A percentile compares a stretch with the other conserved stretches of the same genome.
Evolutionary conservation across 2,329 filamentous ascomycete genomes (phyloP).

Genomic region (Blastomyces percursus): DNA sequence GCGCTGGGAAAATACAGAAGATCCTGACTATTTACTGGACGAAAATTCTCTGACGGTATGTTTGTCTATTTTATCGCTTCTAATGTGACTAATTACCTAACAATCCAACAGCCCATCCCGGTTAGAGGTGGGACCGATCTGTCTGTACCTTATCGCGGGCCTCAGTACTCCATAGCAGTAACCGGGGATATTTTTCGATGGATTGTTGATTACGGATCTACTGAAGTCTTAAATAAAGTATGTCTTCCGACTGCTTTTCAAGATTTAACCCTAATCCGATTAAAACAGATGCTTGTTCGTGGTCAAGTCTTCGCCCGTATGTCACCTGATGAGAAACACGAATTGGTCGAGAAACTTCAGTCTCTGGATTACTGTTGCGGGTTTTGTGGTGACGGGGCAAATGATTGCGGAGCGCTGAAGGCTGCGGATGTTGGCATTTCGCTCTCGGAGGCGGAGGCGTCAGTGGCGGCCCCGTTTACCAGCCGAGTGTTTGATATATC

Average conservation of each 20-base stretch:
- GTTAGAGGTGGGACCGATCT: conserved; percentile 61
- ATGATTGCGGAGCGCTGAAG: conserved; percentile 93
- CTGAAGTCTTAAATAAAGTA: conserved; percentile 63
- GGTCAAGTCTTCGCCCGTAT: conserved; percentile 95
- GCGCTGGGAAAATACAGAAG: conserved; percentile 91
- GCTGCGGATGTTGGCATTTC: conserved; percentile 97
- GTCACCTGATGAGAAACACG: conserved; percentile 98
- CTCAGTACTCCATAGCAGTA: conserved; percentile 80
- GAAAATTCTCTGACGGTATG: conserved; percentile 44
- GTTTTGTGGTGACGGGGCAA: conserved; percentile 95
- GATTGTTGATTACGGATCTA: conserved; percentile 81
- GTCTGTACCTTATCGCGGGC: conserved; percentile 74
- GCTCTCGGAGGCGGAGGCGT: conserved; percentile 91
- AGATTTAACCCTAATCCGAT: conserved; percentile 10
- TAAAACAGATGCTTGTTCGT: conserved; percentile 64
- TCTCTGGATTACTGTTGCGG: conserved; percentile 90
- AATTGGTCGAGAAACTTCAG: conserved; percentile 92
- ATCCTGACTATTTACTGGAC: conserved; percentile 65
- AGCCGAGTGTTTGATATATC: conserved; percentile 92
- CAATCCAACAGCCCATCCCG: conserved; percentile 51
- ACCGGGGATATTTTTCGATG: conserved; percentile 93
- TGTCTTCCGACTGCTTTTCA: conserved; percentile 18
- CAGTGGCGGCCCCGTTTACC: conserved; percentile 95
- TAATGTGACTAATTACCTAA: neutral
- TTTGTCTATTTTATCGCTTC: neutral